Conservation (phyloP, 2,329 filamentous ascomycete genomes). For the Phaeosphaeriaceae sp. region DNA sequence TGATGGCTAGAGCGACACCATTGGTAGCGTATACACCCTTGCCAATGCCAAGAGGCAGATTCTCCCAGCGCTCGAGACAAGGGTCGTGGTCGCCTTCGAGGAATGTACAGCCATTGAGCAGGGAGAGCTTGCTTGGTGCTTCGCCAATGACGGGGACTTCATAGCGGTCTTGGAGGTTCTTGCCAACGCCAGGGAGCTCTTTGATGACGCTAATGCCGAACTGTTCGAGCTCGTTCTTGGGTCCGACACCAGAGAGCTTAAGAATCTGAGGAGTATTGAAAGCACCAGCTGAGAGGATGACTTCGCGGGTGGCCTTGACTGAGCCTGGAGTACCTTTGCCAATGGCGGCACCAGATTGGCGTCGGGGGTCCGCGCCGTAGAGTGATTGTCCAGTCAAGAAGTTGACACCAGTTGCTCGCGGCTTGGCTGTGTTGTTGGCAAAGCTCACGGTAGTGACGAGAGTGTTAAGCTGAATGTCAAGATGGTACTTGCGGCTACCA, state of each 20-base stretch:
- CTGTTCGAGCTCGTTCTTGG: slow-evolving; percentile 59
- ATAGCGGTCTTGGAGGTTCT: slow-evolving; percentile 70
- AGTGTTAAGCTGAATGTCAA: slow-evolving; percentile 66
- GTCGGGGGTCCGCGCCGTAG: slow-evolving; percentile 50
- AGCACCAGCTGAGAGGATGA: slow-evolving; percentile 54
- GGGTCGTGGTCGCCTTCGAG: slow-evolving; percentile 47
- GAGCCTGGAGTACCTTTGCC: slow-evolving; percentile 31
- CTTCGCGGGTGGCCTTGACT: slow-evolving; percentile 33
- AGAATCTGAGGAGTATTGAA: slow-evolving; percentile 72
- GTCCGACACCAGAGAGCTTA: slow-evolving; percentile 69
- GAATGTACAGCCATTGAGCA: slow-evolving; percentile 52
- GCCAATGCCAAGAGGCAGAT: slow-evolving; percentile 29
- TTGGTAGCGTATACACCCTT: slow-evolving; percentile 59
- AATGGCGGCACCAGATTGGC: slow-evolving; percentile 17
- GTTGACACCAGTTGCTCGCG: slow-evolving; percentile 55
- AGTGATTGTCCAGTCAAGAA: slow-evolving; percentile 50
- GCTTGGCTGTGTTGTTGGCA: slow-evolving; percentile 65
- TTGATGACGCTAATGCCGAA: slow-evolving; percentile 63
- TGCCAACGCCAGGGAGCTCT: slow-evolving; percentile 69
- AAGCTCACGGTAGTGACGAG: slow-evolving; percentile 71
- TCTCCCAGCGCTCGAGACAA: slow-evolving; percentile 55
- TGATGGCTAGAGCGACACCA: slow-evolving; percentile 60
- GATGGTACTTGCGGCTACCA: slow-evolving; percentile 61
- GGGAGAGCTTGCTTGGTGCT: slow-evolving; percentile 41
- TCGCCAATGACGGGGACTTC: slow-evolving; percentile 57